These are phyloP conservation scores for Ilyonectria robusta DNA, from an alignment of 2,329 filamentous ascomycete species.

Conservation along the genomic window DNA sequence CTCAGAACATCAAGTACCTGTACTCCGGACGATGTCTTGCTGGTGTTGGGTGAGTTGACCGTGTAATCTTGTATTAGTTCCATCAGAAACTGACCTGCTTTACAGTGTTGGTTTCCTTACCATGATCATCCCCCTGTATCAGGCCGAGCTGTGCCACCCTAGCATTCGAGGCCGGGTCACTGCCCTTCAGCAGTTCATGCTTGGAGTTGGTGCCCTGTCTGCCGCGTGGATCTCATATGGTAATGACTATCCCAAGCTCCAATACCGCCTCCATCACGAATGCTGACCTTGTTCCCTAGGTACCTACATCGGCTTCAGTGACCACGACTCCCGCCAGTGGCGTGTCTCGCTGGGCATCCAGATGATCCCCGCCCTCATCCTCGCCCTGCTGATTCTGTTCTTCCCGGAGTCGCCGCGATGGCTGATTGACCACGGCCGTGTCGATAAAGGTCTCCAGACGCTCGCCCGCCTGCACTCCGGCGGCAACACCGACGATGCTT, in stretches of 20 bases:
- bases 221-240: slow-evolving; percentile 83
- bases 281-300: slow-evolving; percentile 35
- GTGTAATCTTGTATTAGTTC: background rate
- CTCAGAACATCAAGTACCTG: slow-evolving; percentile 70
- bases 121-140: slow-evolving; percentile 73
- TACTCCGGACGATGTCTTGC: slow-evolving; percentile 80
- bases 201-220: slow-evolving; percentile 80
- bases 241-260: slow-evolving; percentile 44
- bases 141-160: slow-evolving; percentile 85
- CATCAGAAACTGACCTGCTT: slow-evolving; percentile 8
- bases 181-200: slow-evolving; percentile 85
- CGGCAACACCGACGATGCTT: slow-evolving; percentile 75
- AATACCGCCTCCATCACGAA: background rate
- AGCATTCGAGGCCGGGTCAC: slow-evolving; percentile 83
- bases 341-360: slow-evolving; percentile 74
- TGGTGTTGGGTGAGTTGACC: slow-evolving; percentile 65
- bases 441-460: slow-evolving; percentile 75
- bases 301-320: slow-evolving; percentile 48
- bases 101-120: slow-evolving; percentile 61
- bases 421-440: slow-evolving; percentile 80
- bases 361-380: slow-evolving; percentile 75
- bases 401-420: slow-evolving; percentile 83
- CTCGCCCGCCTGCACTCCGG: slow-evolving; percentile 79
- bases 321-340: slow-evolving; percentile 52
- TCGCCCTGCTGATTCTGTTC: slow-evolving; percentile 73